Evolutionary conservation across 306 rosid species (phyloP).

Genomic region (Herpetospermum pedunculosum): DNA sequence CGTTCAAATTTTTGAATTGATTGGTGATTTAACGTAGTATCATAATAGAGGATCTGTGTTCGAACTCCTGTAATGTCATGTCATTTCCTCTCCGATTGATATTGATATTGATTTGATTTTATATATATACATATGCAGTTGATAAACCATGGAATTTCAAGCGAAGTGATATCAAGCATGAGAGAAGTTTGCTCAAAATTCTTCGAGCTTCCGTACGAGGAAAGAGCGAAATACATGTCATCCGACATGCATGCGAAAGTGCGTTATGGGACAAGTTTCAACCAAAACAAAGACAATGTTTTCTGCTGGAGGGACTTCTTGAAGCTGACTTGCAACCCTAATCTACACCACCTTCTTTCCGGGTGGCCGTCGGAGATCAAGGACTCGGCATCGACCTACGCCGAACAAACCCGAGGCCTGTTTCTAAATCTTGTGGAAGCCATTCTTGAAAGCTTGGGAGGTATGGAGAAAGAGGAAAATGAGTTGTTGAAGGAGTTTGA

Average conservation of each 20-base stretch:
- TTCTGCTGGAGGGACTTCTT: constrained; percentile 89
- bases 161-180: constrained; percentile 41
- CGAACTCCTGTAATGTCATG: no score
- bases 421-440: constrained; percentile 49
- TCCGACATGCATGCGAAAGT: constrained; percentile 50
- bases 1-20: no score
- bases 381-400: constrained; percentile 47
- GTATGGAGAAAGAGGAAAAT: constrained; percentile 25
- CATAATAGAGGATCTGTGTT: no score
- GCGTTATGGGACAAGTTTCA: constrained; percentile 82
- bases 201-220: constrained; percentile 67
- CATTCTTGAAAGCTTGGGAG: constrained; percentile 56
- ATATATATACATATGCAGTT: no score
- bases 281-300: constrained; percentile 54
- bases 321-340: constrained; percentile 62
- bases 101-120: no score
- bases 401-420: constrained; percentile 40
- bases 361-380: constrained; percentile 80
- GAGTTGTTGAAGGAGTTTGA: constrained; percentile 30
- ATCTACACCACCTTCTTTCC: constrained; percentile 30
- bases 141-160: constrained; percentile 62
- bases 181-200: constrained; percentile 45
- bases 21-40: no score
- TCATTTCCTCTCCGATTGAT: no score
- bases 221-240: constrained; percentile 67